Evolutionary conservation across 129 eudicot genomes (phyloP).

Genomic region (carrot (Daucus carota)): DNA sequence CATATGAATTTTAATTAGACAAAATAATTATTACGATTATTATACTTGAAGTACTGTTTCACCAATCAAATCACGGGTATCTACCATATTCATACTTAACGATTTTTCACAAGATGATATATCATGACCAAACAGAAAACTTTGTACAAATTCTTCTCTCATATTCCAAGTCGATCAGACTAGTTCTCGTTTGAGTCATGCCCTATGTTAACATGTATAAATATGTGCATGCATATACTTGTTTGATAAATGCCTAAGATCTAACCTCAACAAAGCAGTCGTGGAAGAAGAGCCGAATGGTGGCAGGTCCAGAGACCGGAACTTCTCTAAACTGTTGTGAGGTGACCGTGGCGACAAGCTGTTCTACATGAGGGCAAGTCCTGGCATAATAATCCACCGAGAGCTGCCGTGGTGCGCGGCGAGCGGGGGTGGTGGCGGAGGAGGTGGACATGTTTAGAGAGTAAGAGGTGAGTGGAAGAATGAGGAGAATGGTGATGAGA

Average conservation of each 20-base stretch:
- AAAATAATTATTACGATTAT: too few relatives aligned
- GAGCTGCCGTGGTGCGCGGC: constrained; percentile 29
- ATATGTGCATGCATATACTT: background rate
- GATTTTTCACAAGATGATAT: too few relatives aligned
- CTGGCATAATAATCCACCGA: constrained; percentile 65
- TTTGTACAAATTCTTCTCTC: too few relatives aligned
- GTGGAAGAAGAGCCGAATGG: constrained; percentile 89
- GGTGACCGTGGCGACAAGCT: constrained; percentile 54
- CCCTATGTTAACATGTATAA: too few relatives aligned
- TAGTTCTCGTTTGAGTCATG: too few relatives aligned
- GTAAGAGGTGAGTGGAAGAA: constrained; percentile 12
- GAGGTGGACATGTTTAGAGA: constrained; percentile 13
- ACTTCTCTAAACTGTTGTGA: constrained; percentile 46
- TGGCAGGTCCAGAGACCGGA: constrained; percentile 68
- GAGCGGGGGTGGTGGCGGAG: constrained; percentile 15
- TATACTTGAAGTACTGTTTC: too few relatives aligned
- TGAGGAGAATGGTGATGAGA: constrained; percentile 8
- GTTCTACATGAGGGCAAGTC: constrained; percentile 69
- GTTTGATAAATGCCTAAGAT: too few relatives aligned
- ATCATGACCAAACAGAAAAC: too few relatives aligned
- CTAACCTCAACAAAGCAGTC: constrained; percentile 82
- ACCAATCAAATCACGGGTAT: too few relatives aligned
- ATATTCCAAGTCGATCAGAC: too few relatives aligned
- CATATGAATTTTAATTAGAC: too few relatives aligned
- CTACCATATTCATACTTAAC: too few relatives aligned